Percentiles rank a stretch among this genome's conserved stretches.
Evolutionary conservation across 2,329 filamentous ascomycete species (phyloP).

Genomic region (Chaetomium sp.): DNA sequence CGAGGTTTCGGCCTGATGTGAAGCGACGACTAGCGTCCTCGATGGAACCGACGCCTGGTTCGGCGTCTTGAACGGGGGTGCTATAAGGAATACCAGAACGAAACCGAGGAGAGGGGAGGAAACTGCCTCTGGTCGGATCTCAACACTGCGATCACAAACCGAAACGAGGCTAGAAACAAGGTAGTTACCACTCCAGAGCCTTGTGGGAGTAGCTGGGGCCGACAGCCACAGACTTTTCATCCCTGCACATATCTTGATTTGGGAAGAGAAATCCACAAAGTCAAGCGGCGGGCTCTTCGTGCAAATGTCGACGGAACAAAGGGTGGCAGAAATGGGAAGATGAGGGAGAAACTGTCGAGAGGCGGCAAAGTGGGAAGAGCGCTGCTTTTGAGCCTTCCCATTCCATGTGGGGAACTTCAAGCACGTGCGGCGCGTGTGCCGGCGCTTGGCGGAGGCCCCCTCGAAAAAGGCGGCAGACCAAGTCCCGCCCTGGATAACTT

Average conservation of each 20-base stretch:
- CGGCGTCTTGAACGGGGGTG: not conserved
- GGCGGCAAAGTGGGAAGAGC: conserved; percentile 16
- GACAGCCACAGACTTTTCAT: not conserved
- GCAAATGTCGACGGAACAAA: not conserved
- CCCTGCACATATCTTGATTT: too few species aligned
- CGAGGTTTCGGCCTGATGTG: too few species aligned
- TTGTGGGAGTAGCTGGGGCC: not conserved
- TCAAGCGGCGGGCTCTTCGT: not conserved
- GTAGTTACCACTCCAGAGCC: not conserved
- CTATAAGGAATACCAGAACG: not conserved
- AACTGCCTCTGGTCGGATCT: not conserved
- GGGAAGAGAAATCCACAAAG: not conserved
- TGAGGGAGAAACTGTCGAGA: conserved; percentile 14
- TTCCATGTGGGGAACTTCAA: conserved; percentile 13
- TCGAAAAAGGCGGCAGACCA: too few species aligned
- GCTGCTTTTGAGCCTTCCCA: conserved; percentile 20
- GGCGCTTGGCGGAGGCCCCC: conserved; percentile 6
- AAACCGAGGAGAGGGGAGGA: not conserved
- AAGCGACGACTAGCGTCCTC: too few species aligned
- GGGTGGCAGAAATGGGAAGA: not conserved
- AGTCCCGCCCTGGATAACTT: too few species aligned
- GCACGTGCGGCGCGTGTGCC: conserved; percentile 11
- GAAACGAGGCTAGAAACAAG: not conserved
- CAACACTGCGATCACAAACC: not conserved
- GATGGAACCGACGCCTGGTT: not conserved